These are phyloP conservation scores for Fusarium sp. DNA, from an alignment of 2,329 filamentous ascomycete species.

Conservation along the genomic window DNA sequence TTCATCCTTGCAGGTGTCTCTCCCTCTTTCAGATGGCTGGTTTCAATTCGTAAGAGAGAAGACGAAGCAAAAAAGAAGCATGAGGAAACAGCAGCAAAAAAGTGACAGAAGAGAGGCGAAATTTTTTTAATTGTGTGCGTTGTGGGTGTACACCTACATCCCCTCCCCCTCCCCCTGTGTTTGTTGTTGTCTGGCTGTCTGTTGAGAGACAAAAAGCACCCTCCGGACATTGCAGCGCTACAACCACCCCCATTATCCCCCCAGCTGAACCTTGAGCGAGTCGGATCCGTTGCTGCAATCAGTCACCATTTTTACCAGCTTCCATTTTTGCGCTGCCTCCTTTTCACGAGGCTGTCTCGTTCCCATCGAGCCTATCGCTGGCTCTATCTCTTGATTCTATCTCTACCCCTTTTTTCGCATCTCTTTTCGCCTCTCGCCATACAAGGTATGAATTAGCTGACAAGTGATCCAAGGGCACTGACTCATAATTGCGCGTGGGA, in stretches of 20 bases:
- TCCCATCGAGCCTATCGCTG: constrained; percentile 23
- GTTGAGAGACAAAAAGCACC: constrained; percentile 39
- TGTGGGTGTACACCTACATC: constrained; percentile 19
- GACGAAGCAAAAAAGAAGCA: constrained; percentile 27
- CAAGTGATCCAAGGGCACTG: constrained; percentile 25
- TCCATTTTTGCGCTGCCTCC: constrained; percentile 33
- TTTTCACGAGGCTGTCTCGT: constrained; percentile 39
- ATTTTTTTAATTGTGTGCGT: constrained; percentile 35
- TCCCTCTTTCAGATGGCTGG: constrained; percentile 39
- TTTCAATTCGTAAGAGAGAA: constrained; percentile 23
- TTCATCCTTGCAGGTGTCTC: constrained; percentile 15
- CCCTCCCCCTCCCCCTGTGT: not conserved
- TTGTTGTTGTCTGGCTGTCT: constrained; percentile 30
- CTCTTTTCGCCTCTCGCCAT: constrained; percentile 26
- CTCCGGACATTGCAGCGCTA: constrained; percentile 19
- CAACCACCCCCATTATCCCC: constrained; percentile 28
- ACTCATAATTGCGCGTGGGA: constrained; percentile 39
- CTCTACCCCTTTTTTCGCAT: constrained; percentile 25
- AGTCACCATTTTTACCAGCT: constrained; percentile 27
- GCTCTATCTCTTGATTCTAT: constrained; percentile 12
- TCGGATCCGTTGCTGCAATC: constrained; percentile 24
- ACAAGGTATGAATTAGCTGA: constrained; percentile 21
- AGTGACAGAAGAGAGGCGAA: constrained; percentile 16
- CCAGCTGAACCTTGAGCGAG: constrained; percentile 38
- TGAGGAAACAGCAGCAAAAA: constrained; percentile 30